phyloP scores from a whole-genome alignment of 73 alveolate species.

The Uronychia binucleata region DNA sequence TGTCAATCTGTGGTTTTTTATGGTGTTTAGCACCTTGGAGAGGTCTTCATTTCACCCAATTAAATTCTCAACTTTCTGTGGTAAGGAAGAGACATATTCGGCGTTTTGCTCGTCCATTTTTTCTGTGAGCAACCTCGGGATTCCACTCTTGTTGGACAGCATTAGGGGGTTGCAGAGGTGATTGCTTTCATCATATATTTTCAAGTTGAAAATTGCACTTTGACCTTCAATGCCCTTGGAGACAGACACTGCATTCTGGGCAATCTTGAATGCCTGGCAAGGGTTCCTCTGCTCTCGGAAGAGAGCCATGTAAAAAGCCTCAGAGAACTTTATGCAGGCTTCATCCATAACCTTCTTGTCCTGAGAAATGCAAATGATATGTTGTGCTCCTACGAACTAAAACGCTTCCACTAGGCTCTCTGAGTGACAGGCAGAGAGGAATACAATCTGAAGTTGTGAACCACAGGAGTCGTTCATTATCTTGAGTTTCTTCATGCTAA shows the following conservation, averaged over 20 bases:
- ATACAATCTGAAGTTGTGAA: slow-evolving; percentile 16
- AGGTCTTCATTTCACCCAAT: slow-evolving; percentile 5
- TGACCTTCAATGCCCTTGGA: slow-evolving; percentile 15
- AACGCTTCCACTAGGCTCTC: slow-evolving; percentile 12
- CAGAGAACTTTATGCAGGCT: slow-evolving; percentile 23
- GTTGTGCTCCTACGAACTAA: slow-evolving; percentile 18
- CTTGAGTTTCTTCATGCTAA: slow-evolving; percentile 7
- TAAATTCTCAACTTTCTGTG: slow-evolving; percentile 9
- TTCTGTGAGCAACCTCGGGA: no score
- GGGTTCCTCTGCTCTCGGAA: slow-evolving; percentile 15
- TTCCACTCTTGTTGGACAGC: no score
- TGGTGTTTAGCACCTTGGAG: neutral
- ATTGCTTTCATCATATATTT: slow-evolving; percentile 10
- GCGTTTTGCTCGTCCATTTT: neutral
- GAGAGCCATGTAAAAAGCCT: slow-evolving; percentile 6
- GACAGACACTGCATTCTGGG: slow-evolving; percentile 13
- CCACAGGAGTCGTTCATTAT: slow-evolving; percentile 7
- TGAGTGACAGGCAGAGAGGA: slow-evolving; percentile 22
- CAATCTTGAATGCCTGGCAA: slow-evolving; percentile 26
- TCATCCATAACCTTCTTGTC: slow-evolving; percentile 33
- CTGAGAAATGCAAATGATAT: slow-evolving; percentile 21
- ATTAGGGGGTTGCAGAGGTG: slow-evolving; percentile 9
- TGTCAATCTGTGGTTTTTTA: neutral
- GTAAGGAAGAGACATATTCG: neutral
- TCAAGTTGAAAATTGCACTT: slow-evolving; percentile 14